Base-by-base conservation (phyloP, 192 early-diverging fungal genomes). In the Geranomyces michiganensis region DNA sequence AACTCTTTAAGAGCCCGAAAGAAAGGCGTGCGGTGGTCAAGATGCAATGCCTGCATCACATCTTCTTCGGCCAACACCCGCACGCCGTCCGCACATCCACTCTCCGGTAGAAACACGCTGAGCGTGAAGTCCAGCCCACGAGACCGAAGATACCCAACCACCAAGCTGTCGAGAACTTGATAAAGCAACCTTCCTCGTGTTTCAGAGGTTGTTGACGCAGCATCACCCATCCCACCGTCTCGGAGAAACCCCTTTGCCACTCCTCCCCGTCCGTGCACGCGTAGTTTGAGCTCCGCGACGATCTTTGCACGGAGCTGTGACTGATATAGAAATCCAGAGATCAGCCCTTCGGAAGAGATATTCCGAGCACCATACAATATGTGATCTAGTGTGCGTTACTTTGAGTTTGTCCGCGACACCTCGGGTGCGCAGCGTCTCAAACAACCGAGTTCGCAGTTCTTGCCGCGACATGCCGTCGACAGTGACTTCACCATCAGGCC, bases 71-170 rank as follows among this genome's bases (percentile, higher is more conserved):
- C 27, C 22, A 82, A 49, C 27, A 60, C 58, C 22, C 58, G 58
- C 17, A 60, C 29, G 17, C 58, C 58, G 58, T 60, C 58, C 58
- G 58, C 33, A 46, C 83, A 56, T 12, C 83, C 83, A 53, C 76
- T 65, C 56, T 86, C 85, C 1, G 85, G 83, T 48, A 86, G 29
- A 70, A 86, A 86, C 30, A 86, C 85, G 60, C 74, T 70, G n/a
- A 86, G 61, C 15, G 85, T 81, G 64, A 83, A 86, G 24, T 86
- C 85, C 22, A 67, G 68, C 32, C 73, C 78, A 24, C 75, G 64
- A 0, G 30, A 21, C 45, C 66, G 55, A 29, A 86, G 65, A 68
- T 86, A 85, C 58, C 76, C 78, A 8, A 78, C 58, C 9, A 86
- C 66, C n/a, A 86, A 65, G 55, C 71, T 79, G 55, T 86, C 83